These are phyloP conservation scores for Phytophthora multivora DNA, from an alignment of 352 stramenopile species.

Conservation along the genomic window DNA sequence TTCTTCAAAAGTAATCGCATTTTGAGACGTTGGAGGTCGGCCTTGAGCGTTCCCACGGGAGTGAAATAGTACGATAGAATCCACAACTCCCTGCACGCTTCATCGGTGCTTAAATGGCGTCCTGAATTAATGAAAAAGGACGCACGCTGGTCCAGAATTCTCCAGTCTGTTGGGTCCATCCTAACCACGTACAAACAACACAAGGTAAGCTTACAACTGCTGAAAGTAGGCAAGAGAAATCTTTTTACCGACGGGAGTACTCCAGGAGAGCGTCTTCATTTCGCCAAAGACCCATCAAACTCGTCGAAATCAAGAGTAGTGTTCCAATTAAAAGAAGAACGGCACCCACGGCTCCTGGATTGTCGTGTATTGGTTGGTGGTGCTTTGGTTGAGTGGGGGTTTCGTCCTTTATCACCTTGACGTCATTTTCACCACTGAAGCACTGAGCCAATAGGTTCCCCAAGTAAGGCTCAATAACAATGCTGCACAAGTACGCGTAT, in stretches of 20 bases:
- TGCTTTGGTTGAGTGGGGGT: conserved; percentile 1
- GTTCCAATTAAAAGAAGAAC: conserved; percentile 12
- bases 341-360: not conserved
- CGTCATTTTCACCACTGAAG: conserved; percentile 4
- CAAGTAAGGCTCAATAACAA: conserved; percentile 48
- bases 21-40: conserved; percentile 31
- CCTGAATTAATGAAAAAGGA: conserved; percentile 9
- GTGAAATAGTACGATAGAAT: conserved; percentile 33
- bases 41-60: conserved; percentile 33
- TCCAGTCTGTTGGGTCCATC: conserved; percentile 61
- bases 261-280: conserved; percentile 42
- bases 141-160: conserved; percentile 42
- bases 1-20: conserved; percentile 17
- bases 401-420: conserved; percentile 2
- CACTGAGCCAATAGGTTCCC: conserved; percentile 22
- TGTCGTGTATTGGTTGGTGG: not conserved
- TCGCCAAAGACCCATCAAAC: conserved; percentile 38
- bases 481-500: conserved; percentile 67
- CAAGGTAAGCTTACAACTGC: not conserved
- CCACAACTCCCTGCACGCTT: conserved; percentile 22
- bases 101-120: conserved; percentile 8
- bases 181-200: conserved; percentile 17
- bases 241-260: conserved; percentile 36
- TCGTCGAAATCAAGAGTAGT: conserved; percentile 31
- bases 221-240: not conserved